Evolutionary conservation across 176 grass and related monocot genomes (phyloP), one percentile per base, ranked within the genome.

Genomic region (Oryza glaberrima): DNA sequence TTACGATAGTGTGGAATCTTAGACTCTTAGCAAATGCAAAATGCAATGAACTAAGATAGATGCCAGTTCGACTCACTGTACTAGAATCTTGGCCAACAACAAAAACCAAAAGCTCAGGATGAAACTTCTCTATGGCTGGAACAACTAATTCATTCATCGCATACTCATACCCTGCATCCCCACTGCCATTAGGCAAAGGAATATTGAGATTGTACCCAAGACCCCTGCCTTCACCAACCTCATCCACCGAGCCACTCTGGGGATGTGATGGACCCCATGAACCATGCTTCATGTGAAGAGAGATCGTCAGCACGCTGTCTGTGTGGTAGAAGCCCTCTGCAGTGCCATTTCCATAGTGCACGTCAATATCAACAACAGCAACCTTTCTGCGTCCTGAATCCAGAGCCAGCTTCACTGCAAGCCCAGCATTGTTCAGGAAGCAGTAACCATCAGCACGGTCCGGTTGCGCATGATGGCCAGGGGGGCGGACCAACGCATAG

Each of bases 181-280:
- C 96, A 67, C 91, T 96, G 30, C 96, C 96, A 91, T 94, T 98
- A 36, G 93, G 96, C 74, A 98, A 92, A 54, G 93, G 96, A 80
- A 98, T 90, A 83, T 98, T 98, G 34, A 95, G 84, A 90, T 95
- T 98, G 81, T 90, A 95, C 20, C 96, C 93, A 80, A 90, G 84
- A 30, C 96, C 96, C 35, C 54, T 87, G 49, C 90, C 93, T 81
- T 92, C 90, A 58, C 96, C 96, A 63, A 89, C 73, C 86, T 98
- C 96, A 49, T 96, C 83, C 10, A 81, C 61, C 1, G 72, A 92
- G 44, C 93, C 96, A 65, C 78, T 89, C 60, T 91, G 96, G 0
- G 81, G 96, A 71, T 98, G 88, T 11, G 93, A 94, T 6, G 85
- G 83, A 14, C 96, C 96, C 93, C 96, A 98, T 7, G 96, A 92